Evolutionary conservation across 495 filamentous ascomycete species (phyloP), one percentile per base, ranked within the genome.

Genomic region (Peziza echinospora): DNA sequence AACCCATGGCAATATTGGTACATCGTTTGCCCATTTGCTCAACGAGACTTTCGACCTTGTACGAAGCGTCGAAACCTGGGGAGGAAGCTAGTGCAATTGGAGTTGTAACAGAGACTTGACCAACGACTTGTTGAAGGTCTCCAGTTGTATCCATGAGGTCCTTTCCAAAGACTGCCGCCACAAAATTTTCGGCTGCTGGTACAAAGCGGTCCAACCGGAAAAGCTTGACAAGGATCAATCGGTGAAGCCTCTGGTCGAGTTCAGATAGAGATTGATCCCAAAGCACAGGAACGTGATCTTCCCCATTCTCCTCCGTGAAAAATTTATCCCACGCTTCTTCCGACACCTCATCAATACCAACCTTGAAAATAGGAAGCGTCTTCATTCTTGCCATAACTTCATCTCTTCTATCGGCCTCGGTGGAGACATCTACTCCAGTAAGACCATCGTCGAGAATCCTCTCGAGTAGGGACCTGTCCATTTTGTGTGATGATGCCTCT

Each of bases 1-100:
- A 96, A 53, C 89, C 89, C 89, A 99, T 99, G 53, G 89, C 89
- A 59, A 96, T 93, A 62, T 93, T 93, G 26, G 84, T 84, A 66
- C 89, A 99, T 24, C 70, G 78, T 24, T 77, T 75, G 45, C 73
- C 70, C 60, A 72, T 79, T 51, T 79, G 73, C 60, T 93, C 84
- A 21, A 96, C 89, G 21, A 96, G 69, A 44, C 77, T 83, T 58
- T 96, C 87, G 47, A 99, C 89, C 70, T 94, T 94, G 73, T 94
- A 99, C 59, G 83, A 91, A 24, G 89, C 89, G 64, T 99, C 89
- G 61, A 96, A 99, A 46, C 89, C 89, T 46, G 89, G 86, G 54
- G 77, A 92, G 11, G 86, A 96, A 59, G 84, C 82, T 11, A 99
- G 71, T 22, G 89, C 75, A 56, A 99, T 83, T 16, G 89, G 89